Conservation (phyloP, 2,329 filamentous ascomycete genomes). For the Leptosphaerulina australis region DNA sequence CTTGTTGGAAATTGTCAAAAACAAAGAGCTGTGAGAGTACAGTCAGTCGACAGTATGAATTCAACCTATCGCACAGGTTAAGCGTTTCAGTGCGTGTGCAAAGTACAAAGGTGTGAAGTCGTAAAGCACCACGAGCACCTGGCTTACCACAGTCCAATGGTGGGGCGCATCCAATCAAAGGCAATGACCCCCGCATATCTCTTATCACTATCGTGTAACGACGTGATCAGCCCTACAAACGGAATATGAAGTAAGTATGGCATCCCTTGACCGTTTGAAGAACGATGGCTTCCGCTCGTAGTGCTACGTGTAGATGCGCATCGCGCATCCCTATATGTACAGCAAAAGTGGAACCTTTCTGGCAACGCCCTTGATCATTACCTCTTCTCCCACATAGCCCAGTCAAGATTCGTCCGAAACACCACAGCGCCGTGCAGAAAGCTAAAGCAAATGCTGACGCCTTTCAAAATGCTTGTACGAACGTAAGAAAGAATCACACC, state of each 20-base stretch:
- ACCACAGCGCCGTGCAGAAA: slow-evolving; percentile 29
- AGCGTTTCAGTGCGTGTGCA: slow-evolving; percentile 2
- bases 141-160: slow-evolving; percentile 3
- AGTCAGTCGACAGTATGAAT: not conserved
- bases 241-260: not conserved
- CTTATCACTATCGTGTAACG: slow-evolving; percentile 15
- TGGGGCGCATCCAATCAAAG: slow-evolving; percentile 4
- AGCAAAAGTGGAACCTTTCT: slow-evolving; percentile 8
- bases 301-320: not conserved
- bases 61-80: slow-evolving; percentile 3
- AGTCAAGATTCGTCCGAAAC: slow-evolving; percentile 25
- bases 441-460: slow-evolving; percentile 25
- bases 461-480: slow-evolving; percentile 31
- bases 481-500: slow-evolving; percentile 23
- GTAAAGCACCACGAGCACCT: slow-evolving; percentile 13
- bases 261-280: not conserved
- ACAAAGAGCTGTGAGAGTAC: not conserved
- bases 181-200: slow-evolving; percentile 11
- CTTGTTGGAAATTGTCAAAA: slow-evolving; percentile 3
- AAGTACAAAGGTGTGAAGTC: slow-evolving; percentile 13
- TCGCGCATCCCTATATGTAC: slow-evolving; percentile 14
- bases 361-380: slow-evolving; percentile 19
- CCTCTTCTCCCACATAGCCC: slow-evolving; percentile 6
- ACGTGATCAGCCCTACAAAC: not conserved
- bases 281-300: not conserved